Base-by-base conservation (phyloP, 108 stramenopile genomes). In the Parmales sp. region DNA sequence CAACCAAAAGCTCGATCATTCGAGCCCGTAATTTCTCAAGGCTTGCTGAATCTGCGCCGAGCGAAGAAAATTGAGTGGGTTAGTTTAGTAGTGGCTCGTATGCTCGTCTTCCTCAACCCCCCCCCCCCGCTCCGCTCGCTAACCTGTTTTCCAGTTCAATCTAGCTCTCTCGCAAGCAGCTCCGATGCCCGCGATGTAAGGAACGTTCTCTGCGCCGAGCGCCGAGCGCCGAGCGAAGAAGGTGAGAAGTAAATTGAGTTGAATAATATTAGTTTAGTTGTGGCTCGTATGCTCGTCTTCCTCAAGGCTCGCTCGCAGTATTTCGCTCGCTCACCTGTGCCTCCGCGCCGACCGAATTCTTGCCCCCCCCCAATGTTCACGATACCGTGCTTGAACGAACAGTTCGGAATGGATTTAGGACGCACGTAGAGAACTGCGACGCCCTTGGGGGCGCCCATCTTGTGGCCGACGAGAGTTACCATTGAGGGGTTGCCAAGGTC, bases 381-480 rank as follows among this genome's bases (percentile, higher is more conserved):
- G 11, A 90, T 72, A 76, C 66, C 77, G 83, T 51, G 81, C 67
- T 25, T 73, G 39, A 8, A 70, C 72, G 18, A 73, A 51, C 22
- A 81, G 28, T 76, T 63, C 8, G 7, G 38, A 0, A 86, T 64
- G 67, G 78, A 85, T 11, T 74, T 74, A 0, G 79, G 78, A 36
- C 91, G 80, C 3, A 94, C 82, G 49, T 93, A 95, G 45, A 98
- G 80, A 5, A 91, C 92, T 0, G 88, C 95, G 64, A 97, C 80
- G 4, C 97, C 97, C 70, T 96, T 96, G 41, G 96, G 94, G 9
- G 93, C 96, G 26, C 96, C 96, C 64, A 95, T 85, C 76, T 97
- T 99, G 79, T 99, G 98, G 23, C 98, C 98, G 8, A 96, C 98
- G 29, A 99, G 48, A 7, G 94, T 93, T 4, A 99, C 73, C 90